phyloP scores from a whole-genome alignment of 176 grass and related monocot species.

The Oryza meridionalis region DNA sequence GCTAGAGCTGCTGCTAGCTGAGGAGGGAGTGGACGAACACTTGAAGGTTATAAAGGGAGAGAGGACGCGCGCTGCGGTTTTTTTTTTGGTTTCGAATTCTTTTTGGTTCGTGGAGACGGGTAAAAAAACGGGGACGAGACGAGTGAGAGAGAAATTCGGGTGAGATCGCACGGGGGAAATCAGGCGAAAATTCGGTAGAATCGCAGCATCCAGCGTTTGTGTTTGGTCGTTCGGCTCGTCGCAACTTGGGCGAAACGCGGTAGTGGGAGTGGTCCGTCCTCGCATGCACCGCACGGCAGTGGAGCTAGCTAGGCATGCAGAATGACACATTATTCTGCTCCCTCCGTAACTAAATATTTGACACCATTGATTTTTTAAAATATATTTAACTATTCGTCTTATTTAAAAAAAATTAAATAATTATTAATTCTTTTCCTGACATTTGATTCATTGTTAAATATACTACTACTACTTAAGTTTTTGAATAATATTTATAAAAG shows the following conservation, averaged over 20 bases:
- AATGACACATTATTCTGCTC: background rate
- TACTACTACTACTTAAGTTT: too few species aligned
- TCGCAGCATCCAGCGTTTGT: background rate
- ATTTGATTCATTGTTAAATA: too few species aligned
- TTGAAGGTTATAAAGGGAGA: slow-evolving; percentile 28
- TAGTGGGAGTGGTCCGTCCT: too few species aligned
- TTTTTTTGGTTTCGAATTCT: slow-evolving; percentile 19
- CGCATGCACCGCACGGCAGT: too few species aligned
- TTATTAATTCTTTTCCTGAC: too few species aligned
- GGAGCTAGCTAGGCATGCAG: background rate
- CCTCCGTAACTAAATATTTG: too few species aligned
- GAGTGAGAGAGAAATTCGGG: background rate
- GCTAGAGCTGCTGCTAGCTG: slow-evolving; percentile 35
- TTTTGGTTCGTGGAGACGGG: background rate
- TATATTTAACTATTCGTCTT: too few species aligned
- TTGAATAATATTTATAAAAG: too few species aligned
- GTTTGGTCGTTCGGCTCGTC: background rate
- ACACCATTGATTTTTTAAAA: too few species aligned
- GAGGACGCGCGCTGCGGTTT: background rate
- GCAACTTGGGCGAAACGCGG: background rate
- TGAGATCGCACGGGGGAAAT: background rate
- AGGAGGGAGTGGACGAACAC: slow-evolving; percentile 26
- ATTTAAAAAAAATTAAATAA: too few species aligned
- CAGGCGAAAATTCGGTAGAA: background rate
- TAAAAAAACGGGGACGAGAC: too few species aligned